Evolutionary conservation across 352 stramenopile species (phyloP), one percentile per base, ranked within the genome.

Genomic region (Phytophthora foliorum): DNA sequence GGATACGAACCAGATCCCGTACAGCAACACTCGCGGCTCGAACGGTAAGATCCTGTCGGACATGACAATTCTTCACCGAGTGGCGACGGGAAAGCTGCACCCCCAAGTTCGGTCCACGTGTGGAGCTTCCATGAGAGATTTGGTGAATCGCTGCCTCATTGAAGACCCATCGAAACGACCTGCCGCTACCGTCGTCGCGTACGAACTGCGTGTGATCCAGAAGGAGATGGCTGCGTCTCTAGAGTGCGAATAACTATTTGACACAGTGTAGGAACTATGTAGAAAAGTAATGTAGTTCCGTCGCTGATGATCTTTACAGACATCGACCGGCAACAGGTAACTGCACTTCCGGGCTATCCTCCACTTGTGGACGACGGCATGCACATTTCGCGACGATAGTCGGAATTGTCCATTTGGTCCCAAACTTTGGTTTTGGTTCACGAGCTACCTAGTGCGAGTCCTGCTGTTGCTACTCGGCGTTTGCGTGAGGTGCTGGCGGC

Each of bases 21-120:
- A 77, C 57, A 73, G 63, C 34, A 76, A 88, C 31, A 68, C 72
- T 6, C 61, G 66, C 2, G 60, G 45, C 0, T 64, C 24, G 1
- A 82, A 58, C 13, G 79, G 73, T 19, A 81, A 90, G 42, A 77
- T 74, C 48, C 59, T 90, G 17, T 75, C 74, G 51, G 81, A 88
- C 53, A 78, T 87, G 60, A 76, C 72, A 8, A 87, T 88, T 31
- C 53, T 88, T 17, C 81, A 86, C 49, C 64, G 63, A 27, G 81
- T 88, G 1, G 69, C 81, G 32, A 70, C 65, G 14, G 81, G 81
- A 16, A 59, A 75, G n/a, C 55, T 89, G 32, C 48, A 38, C 6
- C 67, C 67, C 4, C 16, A 74, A 38, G 39, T 69, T 25, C 44
- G 66, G 21, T 52, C 52, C 9, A 58, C 59, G 27, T 74, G 66